Base-by-base conservation (phyloP, 371 early-diverging fungal species). In the Circinella umbellata region DNA sequence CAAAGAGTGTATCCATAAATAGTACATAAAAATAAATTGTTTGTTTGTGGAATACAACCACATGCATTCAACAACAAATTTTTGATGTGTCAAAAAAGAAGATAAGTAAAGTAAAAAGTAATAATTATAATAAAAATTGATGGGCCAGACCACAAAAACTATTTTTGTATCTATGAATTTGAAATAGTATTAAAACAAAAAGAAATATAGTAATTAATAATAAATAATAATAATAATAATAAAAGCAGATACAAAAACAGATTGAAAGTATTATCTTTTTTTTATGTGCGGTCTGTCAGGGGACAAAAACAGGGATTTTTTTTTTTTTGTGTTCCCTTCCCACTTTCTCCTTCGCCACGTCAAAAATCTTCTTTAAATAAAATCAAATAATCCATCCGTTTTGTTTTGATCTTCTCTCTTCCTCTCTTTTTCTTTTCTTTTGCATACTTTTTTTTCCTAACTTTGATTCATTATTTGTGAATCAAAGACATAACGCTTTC, bases 371-470 rank as follows among this genome's bases (percentile, higher is more conserved):
- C 18, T 54, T 35, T 61, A 63, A 38, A 67, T 55, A 71, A 46
- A 63, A 66, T 61, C 54, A 38, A 60, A 60, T 63, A 35, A 36
- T 34, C 42, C 42, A 42, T 42, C 3, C 42, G 6, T 42, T 42
- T 42, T 42, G 6, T 42, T 42, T 42, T 42, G 42, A 42, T 42
- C 42, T 42, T 42, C 42, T 42, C 11, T 42, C 42, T 70, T 53
- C 8, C 51, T 51, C 51, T 63, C 65, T 72, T 53, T 69, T 74
- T 42, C 69, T 66, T 74, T 57, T 67, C 73, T 55, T 69, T 48
- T 61, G 57, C 65, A 51, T 55, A 27, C 53, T 68, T 39, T 60
- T 47, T 51, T 61, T 60, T 37, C 15, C 66, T 37, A 39, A 9
- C 42, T 53, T 36, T 53, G 47, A 27, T 27, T 27, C 27, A 27